phyloP scores from a whole-genome alignment of 208 protist species.

The Leishmania gerbilli region DNA sequence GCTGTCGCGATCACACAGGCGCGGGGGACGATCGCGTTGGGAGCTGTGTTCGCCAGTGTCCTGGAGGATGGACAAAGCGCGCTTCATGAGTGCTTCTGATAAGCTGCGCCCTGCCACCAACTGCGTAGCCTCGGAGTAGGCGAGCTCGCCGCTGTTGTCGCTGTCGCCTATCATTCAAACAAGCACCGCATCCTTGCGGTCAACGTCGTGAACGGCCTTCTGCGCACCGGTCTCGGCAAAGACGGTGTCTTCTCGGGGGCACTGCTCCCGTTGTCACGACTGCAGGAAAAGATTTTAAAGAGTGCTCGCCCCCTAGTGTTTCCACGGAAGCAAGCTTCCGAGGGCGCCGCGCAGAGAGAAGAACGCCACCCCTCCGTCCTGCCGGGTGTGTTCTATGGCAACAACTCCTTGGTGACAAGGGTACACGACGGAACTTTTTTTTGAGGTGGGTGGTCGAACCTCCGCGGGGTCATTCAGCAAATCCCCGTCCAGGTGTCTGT shows the following conservation, averaged over 20 bases:
- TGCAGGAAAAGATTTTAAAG: slow-evolving; percentile 34
- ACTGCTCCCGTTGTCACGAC: slow-evolving; percentile 17
- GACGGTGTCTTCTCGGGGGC: slow-evolving; percentile 32
- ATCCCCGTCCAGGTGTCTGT: slow-evolving; percentile 28
- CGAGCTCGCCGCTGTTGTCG: slow-evolving; percentile 47
- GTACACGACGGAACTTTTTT: slow-evolving; percentile 28
- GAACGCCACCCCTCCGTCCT: slow-evolving; percentile 34
- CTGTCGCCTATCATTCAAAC: slow-evolving; percentile 57
- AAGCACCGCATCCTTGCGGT: slow-evolving; percentile 49
- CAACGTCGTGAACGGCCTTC: slow-evolving; percentile 33
- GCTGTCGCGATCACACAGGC: slow-evolving; percentile 33
- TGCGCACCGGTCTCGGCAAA: slow-evolving; percentile 16
- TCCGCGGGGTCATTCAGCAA: slow-evolving; percentile 5
- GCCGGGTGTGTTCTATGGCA: slow-evolving; percentile 13
- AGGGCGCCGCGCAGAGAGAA: slow-evolving; percentile 47
- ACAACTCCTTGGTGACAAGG: slow-evolving; percentile 39
- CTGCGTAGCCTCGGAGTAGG: slow-evolving; percentile 33
- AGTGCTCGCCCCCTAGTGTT: slow-evolving; percentile 22
- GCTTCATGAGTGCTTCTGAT: slow-evolving; percentile 30
- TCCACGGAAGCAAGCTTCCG: slow-evolving; percentile 35
- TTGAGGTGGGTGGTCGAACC: slow-evolving; percentile 20
- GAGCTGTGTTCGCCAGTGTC: slow-evolving; percentile 16
- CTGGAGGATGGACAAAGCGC: slow-evolving; percentile 28
- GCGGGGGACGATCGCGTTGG: slow-evolving; percentile 36
- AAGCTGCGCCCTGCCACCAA: slow-evolving; percentile 50